Evolutionary conservation across 495 filamentous ascomycete species (phyloP).

Genomic region (Penicillium simplicissimum): DNA sequence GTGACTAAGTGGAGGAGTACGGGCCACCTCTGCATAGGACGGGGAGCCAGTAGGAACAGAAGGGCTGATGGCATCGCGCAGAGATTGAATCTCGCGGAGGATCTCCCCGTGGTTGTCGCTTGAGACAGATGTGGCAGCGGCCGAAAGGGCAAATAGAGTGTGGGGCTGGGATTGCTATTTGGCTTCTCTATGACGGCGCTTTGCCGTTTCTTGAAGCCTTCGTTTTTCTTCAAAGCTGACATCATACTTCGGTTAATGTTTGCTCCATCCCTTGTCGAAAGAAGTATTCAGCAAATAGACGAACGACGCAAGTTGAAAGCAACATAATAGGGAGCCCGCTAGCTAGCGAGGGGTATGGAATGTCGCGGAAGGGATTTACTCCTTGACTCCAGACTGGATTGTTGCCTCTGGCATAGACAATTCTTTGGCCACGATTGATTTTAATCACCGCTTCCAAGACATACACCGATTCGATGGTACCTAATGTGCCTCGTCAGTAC

Average conservation of each 20-base stretch:
- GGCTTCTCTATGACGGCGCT: constrained; percentile 14
- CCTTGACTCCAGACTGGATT: not conserved
- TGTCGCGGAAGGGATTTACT: not conserved
- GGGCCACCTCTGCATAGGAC: constrained; percentile 20
- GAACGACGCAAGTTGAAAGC: constrained; percentile 12
- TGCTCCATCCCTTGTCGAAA: constrained; percentile 24
- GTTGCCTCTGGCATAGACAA: not conserved
- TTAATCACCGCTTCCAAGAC: not conserved
- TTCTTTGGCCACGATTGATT: not conserved
- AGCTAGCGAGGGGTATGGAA: not conserved
- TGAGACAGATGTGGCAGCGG: constrained; percentile 25
- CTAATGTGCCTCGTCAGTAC: not conserved
- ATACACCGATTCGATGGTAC: constrained; percentile 1
- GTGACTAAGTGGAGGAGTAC: constrained; percentile 24
- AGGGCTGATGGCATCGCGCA: constrained; percentile 20
- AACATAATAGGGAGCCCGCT: constrained; percentile 2
- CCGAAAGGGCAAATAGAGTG: constrained; percentile 25
- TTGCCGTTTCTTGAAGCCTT: constrained; percentile 18
- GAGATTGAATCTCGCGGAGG: constrained; percentile 23
- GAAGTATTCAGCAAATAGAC: constrained; percentile 17
- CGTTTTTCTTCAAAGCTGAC: constrained; percentile 26
- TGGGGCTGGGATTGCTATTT: constrained; percentile 24
- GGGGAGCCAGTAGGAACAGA: constrained; percentile 1
- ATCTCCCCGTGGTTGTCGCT: constrained; percentile 24
- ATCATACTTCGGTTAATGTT: constrained; percentile 27